phyloP scores from a whole-genome alignment of 2,329 filamentous ascomycete species.

The Neopestalotiopsis rosae region DNA sequence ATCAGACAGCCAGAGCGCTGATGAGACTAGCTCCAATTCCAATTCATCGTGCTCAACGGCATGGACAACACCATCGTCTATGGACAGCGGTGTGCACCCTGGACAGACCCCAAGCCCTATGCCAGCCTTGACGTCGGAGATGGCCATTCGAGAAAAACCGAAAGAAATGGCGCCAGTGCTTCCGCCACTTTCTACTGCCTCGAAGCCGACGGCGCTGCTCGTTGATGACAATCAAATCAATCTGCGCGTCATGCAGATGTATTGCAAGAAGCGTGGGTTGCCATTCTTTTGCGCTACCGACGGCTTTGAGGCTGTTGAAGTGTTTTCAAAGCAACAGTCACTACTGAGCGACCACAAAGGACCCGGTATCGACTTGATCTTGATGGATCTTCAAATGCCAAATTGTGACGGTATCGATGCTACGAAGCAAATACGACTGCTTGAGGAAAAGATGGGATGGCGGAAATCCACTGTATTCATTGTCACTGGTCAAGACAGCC shows the following conservation, averaged over 20 bases:
- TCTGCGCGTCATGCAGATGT: constrained; percentile 52
- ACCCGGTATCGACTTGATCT: constrained; percentile 44
- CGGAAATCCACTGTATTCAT: constrained; percentile 19
- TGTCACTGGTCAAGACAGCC: constrained; percentile 35
- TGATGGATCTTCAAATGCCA: constrained; percentile 52
- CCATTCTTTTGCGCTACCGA: constrained; percentile 48
- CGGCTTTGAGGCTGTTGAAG: constrained; percentile 48
- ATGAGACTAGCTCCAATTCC: too few relatives aligned
- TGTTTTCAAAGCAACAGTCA: constrained; percentile 30
- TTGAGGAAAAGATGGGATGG: constrained; percentile 34
- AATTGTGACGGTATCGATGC: constrained; percentile 47
- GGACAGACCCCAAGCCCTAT: too few relatives aligned
- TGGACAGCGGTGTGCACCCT: too few relatives aligned
- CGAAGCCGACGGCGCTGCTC: constrained; percentile 34
- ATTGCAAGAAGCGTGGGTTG: constrained; percentile 48
- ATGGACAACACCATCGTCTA: too few relatives aligned
- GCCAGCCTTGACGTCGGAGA: too few relatives aligned
- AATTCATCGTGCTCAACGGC: too few relatives aligned
- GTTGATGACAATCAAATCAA: constrained; percentile 57
- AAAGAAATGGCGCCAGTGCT: not conserved
- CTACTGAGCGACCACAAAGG: constrained; percentile 17
- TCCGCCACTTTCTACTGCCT: not conserved
- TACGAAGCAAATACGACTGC: constrained; percentile 41
- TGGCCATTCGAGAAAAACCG: not conserved
- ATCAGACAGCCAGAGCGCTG: too few relatives aligned